Evolutionary conservation across 2,329 filamentous ascomycete genomes (phyloP).

Genomic region (Fusarium tricinctum): DNA sequence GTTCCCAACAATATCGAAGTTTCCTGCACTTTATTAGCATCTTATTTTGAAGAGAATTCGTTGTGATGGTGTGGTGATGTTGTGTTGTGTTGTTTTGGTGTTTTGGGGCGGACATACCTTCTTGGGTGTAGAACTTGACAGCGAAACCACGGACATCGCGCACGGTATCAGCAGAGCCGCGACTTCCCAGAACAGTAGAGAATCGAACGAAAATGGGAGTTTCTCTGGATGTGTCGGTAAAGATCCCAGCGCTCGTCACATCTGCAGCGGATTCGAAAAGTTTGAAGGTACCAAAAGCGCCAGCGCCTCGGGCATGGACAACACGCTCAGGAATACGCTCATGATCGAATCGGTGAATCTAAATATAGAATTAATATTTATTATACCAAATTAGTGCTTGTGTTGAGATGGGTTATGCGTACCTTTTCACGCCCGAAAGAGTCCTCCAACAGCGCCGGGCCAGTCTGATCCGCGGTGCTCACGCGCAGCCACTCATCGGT

Average conservation of each 20-base stretch:
- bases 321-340: slow-evolving; percentile 71
- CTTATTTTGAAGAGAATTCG: background rate
- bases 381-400: background rate
- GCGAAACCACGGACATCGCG: slow-evolving; percentile 88
- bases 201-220: slow-evolving; percentile 67
- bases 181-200: slow-evolving; percentile 81
- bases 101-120: slow-evolving; percentile 61
- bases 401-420: slow-evolving; percentile 7
- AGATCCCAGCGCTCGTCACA: slow-evolving; percentile 75
- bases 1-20: slow-evolving; percentile 82
- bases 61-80: too few relatives aligned
- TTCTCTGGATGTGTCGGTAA: slow-evolving; percentile 68
- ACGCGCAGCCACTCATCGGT: slow-evolving; percentile 84
- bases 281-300: slow-evolving; percentile 78
- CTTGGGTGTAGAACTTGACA: slow-evolving; percentile 75
- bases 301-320: slow-evolving; percentile 78
- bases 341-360: slow-evolving; percentile 82
- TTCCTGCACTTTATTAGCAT: slow-evolving; percentile 50
- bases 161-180: slow-evolving; percentile 83
- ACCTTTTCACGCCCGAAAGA: slow-evolving; percentile 81
- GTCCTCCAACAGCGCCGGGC: slow-evolving; percentile 79
- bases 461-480: slow-evolving; percentile 71
- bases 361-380: background rate
- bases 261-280: slow-evolving; percentile 76
- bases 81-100: background rate